These are phyloP conservation scores for Saksenaea oblongispora DNA, from an alignment of 371 early-diverging fungal genomes.

Conservation along the genomic window DNA sequence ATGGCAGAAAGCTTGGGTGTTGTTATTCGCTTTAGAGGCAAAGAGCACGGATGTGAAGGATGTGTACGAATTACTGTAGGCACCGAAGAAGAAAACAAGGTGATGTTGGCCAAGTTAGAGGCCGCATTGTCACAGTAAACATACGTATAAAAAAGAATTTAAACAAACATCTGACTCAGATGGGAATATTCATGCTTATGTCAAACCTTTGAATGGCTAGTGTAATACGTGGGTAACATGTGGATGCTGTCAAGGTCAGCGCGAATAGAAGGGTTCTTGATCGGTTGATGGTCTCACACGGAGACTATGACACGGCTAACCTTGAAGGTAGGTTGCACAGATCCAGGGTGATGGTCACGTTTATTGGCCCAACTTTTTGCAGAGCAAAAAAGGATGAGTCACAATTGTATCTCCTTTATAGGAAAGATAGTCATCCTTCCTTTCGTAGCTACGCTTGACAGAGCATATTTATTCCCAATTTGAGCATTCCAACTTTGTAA, in stretches of 20 bases:
- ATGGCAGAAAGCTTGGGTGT: constrained; percentile 85
- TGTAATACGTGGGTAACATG: no score
- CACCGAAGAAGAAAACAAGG: constrained; percentile 78
- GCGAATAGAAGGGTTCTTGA: no score
- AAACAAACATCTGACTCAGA: no score
- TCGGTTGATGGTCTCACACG: no score
- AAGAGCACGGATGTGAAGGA: constrained; percentile 88
- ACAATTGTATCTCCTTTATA: background rate
- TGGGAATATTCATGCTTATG: no score
- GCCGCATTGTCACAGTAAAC: constrained; percentile 35
- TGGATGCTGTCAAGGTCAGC: no score
- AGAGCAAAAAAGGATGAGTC: background rate
- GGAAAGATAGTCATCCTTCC: background rate
- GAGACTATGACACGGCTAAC: no score
- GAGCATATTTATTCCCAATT: background rate
- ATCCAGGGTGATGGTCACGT: no score
- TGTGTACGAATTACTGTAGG: constrained; percentile 95
- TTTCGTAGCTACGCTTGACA: background rate
- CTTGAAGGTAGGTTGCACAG: no score
- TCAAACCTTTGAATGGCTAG: no score
- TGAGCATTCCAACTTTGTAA: background rate
- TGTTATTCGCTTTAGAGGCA: constrained; percentile 93
- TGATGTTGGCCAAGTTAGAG: constrained; percentile 44
- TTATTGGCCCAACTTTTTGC: background rate
- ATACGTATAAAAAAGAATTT: background rate